phyloP scores from a whole-genome alignment of 805 yeast genomes.

The Sungouiella thailandica region DNA sequence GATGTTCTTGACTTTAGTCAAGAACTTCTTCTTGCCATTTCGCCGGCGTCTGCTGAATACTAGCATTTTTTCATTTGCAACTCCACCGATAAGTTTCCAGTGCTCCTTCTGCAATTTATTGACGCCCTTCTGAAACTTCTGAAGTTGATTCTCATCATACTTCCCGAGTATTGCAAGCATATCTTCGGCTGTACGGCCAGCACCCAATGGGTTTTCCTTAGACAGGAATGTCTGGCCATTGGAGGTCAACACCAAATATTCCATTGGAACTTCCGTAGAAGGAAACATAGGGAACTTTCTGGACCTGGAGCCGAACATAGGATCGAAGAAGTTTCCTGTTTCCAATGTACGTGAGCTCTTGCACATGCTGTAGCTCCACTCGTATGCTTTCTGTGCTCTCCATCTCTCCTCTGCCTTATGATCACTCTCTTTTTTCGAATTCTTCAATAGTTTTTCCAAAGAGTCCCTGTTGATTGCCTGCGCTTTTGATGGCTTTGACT shows the following conservation, averaged over 20 bases:
- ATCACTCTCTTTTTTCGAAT: conserved; percentile 39
- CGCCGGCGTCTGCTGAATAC: conserved; percentile 9
- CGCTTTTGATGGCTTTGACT: too few relatives aligned
- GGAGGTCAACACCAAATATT: conserved; percentile 27
- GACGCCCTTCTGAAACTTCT: conserved; percentile 28
- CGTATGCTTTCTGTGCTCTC: conserved; percentile 47
- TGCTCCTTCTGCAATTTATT: conserved; percentile 39
- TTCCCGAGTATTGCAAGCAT: conserved; percentile 35
- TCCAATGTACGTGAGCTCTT: conserved; percentile 37
- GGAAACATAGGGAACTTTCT: conserved; percentile 14
- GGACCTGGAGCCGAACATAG: conserved; percentile 17
- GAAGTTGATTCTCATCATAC: conserved; percentile 32
- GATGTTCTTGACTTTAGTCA: conserved; percentile 12
- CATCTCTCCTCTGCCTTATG: conserved; percentile 39
- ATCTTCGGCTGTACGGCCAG: conserved; percentile 33
- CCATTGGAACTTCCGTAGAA: conserved; percentile 7
- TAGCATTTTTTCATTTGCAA: conserved; percentile 9
- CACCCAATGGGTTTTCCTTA: conserved; percentile 36
- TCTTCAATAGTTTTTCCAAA: conserved; percentile 39
- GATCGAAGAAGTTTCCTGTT: conserved; percentile 42
- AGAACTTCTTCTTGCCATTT: not conserved
- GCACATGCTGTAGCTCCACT: conserved; percentile 40
- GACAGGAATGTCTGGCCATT: conserved; percentile 33
- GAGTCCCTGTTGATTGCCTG: conserved; percentile 9
- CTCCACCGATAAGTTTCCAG: conserved; percentile 51